Conservation (phyloP, 2,329 filamentous ascomycete genomes). For the Albophoma yamanashiensis region DNA sequence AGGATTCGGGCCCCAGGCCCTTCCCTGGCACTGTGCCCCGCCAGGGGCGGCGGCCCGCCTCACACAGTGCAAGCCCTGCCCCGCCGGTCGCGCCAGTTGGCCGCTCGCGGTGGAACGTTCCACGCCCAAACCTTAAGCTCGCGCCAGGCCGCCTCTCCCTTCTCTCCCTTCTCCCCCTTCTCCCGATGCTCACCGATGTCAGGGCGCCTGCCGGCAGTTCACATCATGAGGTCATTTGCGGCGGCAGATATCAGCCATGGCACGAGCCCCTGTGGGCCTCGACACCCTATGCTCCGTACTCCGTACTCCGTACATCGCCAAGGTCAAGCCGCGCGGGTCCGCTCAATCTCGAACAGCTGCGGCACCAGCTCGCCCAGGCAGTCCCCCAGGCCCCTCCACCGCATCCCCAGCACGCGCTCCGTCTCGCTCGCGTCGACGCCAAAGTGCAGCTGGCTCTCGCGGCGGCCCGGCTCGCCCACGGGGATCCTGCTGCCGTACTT, state of each 20-base stretch:
- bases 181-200: neutral
- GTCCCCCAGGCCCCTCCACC: slow-evolving; percentile 38
- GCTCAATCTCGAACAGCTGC: slow-evolving; percentile 15
- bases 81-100: neutral
- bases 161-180: neutral
- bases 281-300: too few relatives aligned
- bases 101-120: neutral
- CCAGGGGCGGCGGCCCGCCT: neutral
- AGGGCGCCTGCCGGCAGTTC: neutral
- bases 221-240: neutral
- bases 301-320: neutral
- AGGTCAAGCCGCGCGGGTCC: neutral
- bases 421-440: slow-evolving; percentile 38
- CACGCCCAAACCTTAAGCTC: neutral
- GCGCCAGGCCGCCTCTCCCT: neutral
- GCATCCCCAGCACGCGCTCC: slow-evolving; percentile 36
- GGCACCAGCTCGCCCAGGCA: slow-evolving; percentile 38
- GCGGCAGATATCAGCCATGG: neutral
- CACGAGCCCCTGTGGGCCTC: neutral
- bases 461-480: slow-evolving; percentile 18
- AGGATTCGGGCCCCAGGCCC: neutral
- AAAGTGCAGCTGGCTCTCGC: slow-evolving; percentile 24
- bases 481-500: slow-evolving; percentile 20
- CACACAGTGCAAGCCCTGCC: neutral
- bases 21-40: neutral